Evolutionary conservation across 2,329 filamentous ascomycete species (phyloP), one percentile per base, ranked within the genome.

Genomic region (Cordyceps fumosorosea): DNA sequence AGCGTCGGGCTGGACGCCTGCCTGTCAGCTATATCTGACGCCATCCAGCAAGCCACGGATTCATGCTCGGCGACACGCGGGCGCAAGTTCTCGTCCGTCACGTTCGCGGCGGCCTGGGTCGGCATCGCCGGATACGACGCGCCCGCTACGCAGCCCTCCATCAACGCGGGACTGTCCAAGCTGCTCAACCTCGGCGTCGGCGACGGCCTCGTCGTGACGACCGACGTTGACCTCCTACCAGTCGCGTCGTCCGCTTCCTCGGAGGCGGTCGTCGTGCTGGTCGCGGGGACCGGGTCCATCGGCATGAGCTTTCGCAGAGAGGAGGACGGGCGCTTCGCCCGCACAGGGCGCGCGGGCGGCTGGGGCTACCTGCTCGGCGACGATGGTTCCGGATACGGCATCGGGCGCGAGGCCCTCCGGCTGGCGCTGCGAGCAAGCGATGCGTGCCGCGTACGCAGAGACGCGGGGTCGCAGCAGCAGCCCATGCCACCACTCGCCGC

Each of bases 301-400:
- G 74, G 73, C n/a, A 78, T 77, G 70, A 70, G 69, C 20, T 80
- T 75, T 65, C 62, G 63, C 11, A 66, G 66, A n/a, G 58, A 66
- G 18, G 44, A 12, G 11, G 3, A 53, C 55, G 53, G 57, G 4
- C 57, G 60, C 0, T 70, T 73, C 40, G 48, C 64, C 7, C 70
- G 71, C 1, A 69, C 70, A 2, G 71, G 69, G n/a, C 70, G 77
- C 3, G 69, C 70, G 5, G 77, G 77, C 2, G 78, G 78, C 14
- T 79, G 78, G 77, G 77, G 77, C 3, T 69, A 74, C 61, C 66
- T 78, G 5, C 67, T 80, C 2, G 76, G 77, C 1, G 78, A 80
- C 56, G 75, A 79, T 44, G 77, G 77, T 0, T 72, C 72, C 0
- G 77, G 75, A 3, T 78, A 73, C 64, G 70, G 72, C 1, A 75